These are phyloP conservation scores for Zea luxurians DNA, from an alignment of 176 grass and related monocot species.

Conservation along the genomic window DNA sequence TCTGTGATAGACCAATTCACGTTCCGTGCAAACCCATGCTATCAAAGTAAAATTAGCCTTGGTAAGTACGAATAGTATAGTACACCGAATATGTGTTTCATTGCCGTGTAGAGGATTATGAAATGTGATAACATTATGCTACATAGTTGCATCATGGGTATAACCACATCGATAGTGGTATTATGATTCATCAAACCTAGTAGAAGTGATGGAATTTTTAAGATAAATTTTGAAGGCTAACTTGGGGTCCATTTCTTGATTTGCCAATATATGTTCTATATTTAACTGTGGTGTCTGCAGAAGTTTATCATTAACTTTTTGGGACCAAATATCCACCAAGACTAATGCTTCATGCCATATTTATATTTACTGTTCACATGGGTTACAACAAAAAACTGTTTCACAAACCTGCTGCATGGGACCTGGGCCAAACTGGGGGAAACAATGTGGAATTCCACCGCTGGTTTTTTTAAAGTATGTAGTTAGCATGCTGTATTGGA, in stretches of 20 bases:
- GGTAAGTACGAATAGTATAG: conserved; percentile 6
- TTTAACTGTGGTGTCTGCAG: neutral
- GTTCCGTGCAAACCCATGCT: conserved; percentile 97
- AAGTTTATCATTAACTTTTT: conserved; percentile 4
- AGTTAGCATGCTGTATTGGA: conserved; percentile 23
- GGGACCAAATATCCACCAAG: neutral
- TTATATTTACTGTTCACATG: neutral
- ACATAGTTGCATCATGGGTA: conserved; percentile 14
- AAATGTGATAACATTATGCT: conserved; percentile 20
- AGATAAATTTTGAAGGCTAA: conserved; percentile 13
- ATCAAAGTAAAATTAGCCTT: conserved; percentile 31
- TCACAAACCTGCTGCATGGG: conserved; percentile 77
- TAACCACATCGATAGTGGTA: neutral
- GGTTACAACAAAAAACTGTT: conserved; percentile 24
- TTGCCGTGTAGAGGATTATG: neutral
- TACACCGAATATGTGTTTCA: neutral
- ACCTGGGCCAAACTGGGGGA: conserved; percentile 94
- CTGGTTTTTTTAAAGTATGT: conserved; percentile 55
- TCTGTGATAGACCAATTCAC: conserved; percentile 88
- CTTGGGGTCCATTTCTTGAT: conserved; percentile 12
- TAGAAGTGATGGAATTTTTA: conserved; percentile 2
- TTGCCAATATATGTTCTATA: conserved; percentile 27
- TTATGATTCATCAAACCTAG: neutral
- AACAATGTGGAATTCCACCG: conserved; percentile 98
- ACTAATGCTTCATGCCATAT: neutral